Base-by-base conservation (phyloP, 2,329 filamentous ascomycete species). In the Fusarium liriodendri region DNA sequence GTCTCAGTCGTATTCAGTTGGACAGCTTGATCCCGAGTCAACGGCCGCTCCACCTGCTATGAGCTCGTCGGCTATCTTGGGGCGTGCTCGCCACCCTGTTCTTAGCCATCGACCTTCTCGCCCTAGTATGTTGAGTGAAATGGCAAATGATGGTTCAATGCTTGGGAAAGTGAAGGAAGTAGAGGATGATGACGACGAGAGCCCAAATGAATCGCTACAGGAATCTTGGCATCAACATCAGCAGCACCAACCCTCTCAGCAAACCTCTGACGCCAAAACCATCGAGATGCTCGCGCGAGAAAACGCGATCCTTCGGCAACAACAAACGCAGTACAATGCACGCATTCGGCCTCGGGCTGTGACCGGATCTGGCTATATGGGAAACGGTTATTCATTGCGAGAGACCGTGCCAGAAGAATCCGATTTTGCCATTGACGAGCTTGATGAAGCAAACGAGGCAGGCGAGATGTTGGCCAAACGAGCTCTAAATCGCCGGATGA, bases 1-100 rank as follows among this genome's bases (percentile, higher is more conserved):
- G 50, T 99, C 97, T 7, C 95, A 98, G 82, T 98, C 97, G 6
- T 98, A 98, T 82, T 98, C 96, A 0, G 96, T 97, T 57, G 95
- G 95, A 6, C 95, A 98, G 80, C 87, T 95, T 70, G 95, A 98
- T 62, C 89, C 92, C 1, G 94, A 96, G 67, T 83, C 83, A 2
- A 78, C 66, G 6, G 16, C 83, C 4, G 77, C 84, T 16, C 78
- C 82, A 5, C 76, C 85, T 29, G 78, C 83, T 3, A 83, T 87
- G 80, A 84, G 82, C 65, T 81, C 87, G 4, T 84, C 88, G 5
- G 83, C 88, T 5, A 83, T 87, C 25, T 81, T 90, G 14, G 85
- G 87, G n/a, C 86, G 89, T 57, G 83, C 87, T 58, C 87, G 89
- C 59, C 90, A 92, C 71, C 89, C 93, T 32, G 92, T 89, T 67